Evolutionary conservation across 371 early-diverging fungal species (phyloP).

Genomic region (Mortierella sp.): DNA sequence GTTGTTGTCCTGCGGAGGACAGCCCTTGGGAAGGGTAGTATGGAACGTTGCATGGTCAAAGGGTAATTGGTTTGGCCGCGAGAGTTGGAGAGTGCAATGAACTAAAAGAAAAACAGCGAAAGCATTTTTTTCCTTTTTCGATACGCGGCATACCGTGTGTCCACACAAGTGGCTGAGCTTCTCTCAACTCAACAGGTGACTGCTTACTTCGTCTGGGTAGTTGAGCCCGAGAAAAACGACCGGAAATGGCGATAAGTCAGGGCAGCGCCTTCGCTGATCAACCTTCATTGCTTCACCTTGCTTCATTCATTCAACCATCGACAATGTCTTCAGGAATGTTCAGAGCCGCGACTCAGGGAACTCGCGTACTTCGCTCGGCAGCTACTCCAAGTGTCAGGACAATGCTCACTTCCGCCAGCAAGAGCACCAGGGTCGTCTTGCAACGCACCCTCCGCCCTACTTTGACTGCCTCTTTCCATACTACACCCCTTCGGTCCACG

Average conservation of each 20-base stretch:
- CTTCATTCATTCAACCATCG: background rate
- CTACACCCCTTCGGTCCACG: slow-evolving; percentile 23
- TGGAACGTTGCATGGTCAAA: slow-evolving; percentile 22
- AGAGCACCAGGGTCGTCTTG: background rate
- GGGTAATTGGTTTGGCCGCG: background rate
- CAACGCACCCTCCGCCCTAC: slow-evolving; percentile 28
- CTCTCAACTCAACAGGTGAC: background rate
- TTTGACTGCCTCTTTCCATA: slow-evolving; percentile 44
- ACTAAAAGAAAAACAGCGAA: too few relatives aligned
- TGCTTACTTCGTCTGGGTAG: background rate
- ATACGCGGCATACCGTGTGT: background rate
- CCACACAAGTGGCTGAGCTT: slow-evolving; percentile 10
- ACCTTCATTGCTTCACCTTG: background rate
- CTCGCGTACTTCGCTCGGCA: slow-evolving; percentile 16
- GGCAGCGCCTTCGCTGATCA: background rate
- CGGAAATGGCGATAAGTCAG: background rate
- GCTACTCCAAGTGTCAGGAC: slow-evolving; percentile 17
- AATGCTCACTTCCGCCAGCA: slow-evolving; percentile 8
- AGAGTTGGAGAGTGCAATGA: background rate
- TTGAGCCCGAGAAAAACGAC: background rate
- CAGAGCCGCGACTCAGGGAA: slow-evolving; percentile 34
- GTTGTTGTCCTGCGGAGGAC: slow-evolving; percentile 18
- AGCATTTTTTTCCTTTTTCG: background rate
- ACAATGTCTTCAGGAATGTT: slow-evolving; percentile 40
- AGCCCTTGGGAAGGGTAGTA: slow-evolving; percentile 25